Evolutionary conservation across 192 early-diverging fungal genomes (phyloP).

Genomic region (Chytriomyces sp.): DNA sequence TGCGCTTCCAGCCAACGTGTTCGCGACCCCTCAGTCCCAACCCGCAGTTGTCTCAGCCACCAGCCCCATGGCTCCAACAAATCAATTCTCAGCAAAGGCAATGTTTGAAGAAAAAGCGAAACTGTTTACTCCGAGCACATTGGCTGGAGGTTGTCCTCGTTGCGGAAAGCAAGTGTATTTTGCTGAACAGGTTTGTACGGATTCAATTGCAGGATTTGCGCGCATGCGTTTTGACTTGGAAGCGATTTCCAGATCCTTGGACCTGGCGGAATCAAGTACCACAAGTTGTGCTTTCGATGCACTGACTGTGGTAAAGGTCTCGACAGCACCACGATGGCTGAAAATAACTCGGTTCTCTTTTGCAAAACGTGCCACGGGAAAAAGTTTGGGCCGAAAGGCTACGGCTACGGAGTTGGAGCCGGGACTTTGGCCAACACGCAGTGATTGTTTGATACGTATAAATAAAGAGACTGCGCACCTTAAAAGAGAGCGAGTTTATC

Average conservation of each 20-base stretch:
- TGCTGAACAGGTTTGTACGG: constrained; percentile 11
- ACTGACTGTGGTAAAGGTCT: constrained; percentile 40
- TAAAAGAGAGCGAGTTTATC: too few relatives aligned
- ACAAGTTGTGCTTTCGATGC: constrained; percentile 57
- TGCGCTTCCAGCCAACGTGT: constrained; percentile 4
- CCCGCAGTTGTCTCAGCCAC: not conserved
- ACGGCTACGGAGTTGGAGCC: constrained; percentile 35
- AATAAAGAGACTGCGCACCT: too few relatives aligned
- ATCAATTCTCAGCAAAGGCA: not conserved
- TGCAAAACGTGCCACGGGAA: constrained; percentile 51
- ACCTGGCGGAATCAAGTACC: constrained; percentile 52
- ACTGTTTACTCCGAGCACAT: constrained; percentile 6
- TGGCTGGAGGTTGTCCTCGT: constrained; percentile 40
- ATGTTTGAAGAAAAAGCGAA: constrained; percentile 30
- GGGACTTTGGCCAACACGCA: constrained; percentile 24
- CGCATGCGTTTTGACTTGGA: too few relatives aligned
- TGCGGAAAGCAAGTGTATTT: constrained; percentile 59
- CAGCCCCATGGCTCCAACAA: not conserved
- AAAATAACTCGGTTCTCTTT: constrained; percentile 49
- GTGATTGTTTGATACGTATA: not conserved
- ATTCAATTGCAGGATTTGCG: not conserved
- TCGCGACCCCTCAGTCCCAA: not conserved
- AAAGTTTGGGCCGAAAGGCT: constrained; percentile 58
- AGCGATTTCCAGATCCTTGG: constrained; percentile 44
- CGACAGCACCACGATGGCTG: constrained; percentile 50